Evolutionary conservation across 352 stramenopile genomes (phyloP).

Genomic region (Globisporangium carolinianum): DNA sequence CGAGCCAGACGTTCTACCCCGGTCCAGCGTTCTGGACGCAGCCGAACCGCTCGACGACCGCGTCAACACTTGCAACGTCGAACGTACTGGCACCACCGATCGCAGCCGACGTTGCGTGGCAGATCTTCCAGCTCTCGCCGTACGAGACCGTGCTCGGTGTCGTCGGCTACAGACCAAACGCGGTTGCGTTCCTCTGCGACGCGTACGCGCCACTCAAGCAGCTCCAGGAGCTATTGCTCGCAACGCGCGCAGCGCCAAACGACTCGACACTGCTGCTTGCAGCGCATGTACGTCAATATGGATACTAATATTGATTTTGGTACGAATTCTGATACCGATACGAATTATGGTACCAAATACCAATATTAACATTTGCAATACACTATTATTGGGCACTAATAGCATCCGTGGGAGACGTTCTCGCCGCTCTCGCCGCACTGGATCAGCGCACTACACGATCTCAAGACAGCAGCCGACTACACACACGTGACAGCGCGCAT

Average conservation of each 20-base stretch:
- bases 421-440: conserved; percentile 64
- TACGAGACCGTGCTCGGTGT: conserved; percentile 66
- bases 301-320: background rate
- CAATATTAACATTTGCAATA: background rate
- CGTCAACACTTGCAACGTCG: conserved; percentile 20
- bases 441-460: conserved; percentile 28
- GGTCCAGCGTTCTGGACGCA: conserved; percentile 62
- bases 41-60: background rate
- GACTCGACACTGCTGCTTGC: conserved; percentile 20
- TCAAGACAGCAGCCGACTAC: conserved; percentile 52
- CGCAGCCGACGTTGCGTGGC: conserved; percentile 68
- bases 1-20: conserved; percentile 71
- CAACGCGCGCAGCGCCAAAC: conserved; percentile 15
- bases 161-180: conserved; percentile 41
- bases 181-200: conserved; percentile 66
- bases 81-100: conserved; percentile 66
- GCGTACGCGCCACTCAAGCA: conserved; percentile 54
- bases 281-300: conserved; percentile 27
- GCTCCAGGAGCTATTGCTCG: conserved; percentile 47
- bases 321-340: background rate
- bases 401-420: conserved; percentile 87
- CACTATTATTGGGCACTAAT: background rate
- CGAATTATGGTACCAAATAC: too few relatives aligned
- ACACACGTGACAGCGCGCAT: conserved; percentile 32
- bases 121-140: conserved; percentile 77